phyloP scores from a whole-genome alignment of 148 eudicot species.

The Rhododendron ovatum region DNA sequence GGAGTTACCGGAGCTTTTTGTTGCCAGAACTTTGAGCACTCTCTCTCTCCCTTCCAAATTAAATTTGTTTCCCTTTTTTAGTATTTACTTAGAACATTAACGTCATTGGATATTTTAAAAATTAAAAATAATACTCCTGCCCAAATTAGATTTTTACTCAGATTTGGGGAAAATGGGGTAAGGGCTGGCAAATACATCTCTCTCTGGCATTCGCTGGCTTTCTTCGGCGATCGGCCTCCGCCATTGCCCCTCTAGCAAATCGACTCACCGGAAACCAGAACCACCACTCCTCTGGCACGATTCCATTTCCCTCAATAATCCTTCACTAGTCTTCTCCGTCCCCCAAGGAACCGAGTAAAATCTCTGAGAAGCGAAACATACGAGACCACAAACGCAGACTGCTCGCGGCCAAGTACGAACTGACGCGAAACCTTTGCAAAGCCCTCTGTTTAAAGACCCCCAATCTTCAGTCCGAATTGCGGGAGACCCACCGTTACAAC shows the following conservation, averaged over 20 bases:
- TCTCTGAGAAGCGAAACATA: not conserved
- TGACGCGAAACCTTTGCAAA: not conserved
- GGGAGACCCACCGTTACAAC: not conserved
- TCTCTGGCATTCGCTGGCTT: slow-evolving; percentile 37
- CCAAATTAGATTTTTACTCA: no score
- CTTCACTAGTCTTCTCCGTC: not conserved
- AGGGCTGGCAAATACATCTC: not conserved
- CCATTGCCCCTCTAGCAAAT: slow-evolving; percentile 39
- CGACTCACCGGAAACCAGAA: slow-evolving; percentile 37
- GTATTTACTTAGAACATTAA: no score
- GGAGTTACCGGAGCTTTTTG: no score
- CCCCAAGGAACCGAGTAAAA: not conserved
- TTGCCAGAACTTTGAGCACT: no score
- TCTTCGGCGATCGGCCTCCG: slow-evolving; percentile 44
- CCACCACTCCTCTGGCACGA: slow-evolving; percentile 7
- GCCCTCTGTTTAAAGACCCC: not conserved
- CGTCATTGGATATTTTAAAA: no score
- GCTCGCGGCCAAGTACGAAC: not conserved
- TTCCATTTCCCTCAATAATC: slow-evolving; percentile 18
- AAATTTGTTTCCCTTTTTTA: no score
- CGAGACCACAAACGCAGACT: not conserved
- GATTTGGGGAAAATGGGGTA: no score
- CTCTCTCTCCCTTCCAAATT: no score
- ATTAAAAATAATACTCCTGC: no score
- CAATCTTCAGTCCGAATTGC: not conserved